These are phyloP conservation scores for Erigeron canadensis DNA, from an alignment of 129 eudicot genomes.

Conservation along the genomic window DNA sequence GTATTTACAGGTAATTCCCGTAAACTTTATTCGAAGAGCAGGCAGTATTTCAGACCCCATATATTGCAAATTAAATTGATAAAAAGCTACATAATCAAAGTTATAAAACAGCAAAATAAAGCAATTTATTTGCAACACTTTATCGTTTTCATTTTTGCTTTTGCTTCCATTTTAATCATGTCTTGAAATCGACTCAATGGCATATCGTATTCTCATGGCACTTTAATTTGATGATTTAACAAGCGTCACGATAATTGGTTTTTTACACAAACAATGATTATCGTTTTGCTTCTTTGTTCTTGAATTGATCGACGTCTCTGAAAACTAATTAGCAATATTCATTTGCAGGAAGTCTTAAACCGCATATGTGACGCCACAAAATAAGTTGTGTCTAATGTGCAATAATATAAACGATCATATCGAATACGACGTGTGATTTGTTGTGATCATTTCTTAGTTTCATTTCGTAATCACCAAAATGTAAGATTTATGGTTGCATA, in stretches of 20 bases:
- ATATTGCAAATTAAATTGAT: slow-evolving; percentile 21
- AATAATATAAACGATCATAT: no score
- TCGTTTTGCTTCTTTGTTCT: not conserved
- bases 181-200: slow-evolving; percentile 7
- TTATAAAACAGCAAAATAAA: slow-evolving; percentile 22
- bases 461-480: no score
- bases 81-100: slow-evolving; percentile 29
- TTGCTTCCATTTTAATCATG: slow-evolving; percentile 17
- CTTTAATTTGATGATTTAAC: not conserved
- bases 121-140: slow-evolving; percentile 25
- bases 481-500: no score
- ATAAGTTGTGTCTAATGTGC: no score
- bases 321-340: not conserved
- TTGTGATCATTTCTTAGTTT: no score
- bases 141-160: slow-evolving; percentile 34
- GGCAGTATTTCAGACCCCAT: slow-evolving; percentile 29
- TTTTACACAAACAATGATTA: not conserved
- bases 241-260: not conserved
- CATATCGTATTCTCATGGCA: slow-evolving; percentile 9
- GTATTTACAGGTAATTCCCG: slow-evolving; percentile 21
- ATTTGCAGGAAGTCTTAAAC: no score
- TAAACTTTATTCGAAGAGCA: slow-evolving; percentile 30
- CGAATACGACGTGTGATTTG: no score
- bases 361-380: no score
- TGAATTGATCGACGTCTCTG: not conserved